These are phyloP conservation scores for Schwanniomyces etchellsii DNA, from an alignment of 1,139 yeast species.

Conservation along the genomic window DNA sequence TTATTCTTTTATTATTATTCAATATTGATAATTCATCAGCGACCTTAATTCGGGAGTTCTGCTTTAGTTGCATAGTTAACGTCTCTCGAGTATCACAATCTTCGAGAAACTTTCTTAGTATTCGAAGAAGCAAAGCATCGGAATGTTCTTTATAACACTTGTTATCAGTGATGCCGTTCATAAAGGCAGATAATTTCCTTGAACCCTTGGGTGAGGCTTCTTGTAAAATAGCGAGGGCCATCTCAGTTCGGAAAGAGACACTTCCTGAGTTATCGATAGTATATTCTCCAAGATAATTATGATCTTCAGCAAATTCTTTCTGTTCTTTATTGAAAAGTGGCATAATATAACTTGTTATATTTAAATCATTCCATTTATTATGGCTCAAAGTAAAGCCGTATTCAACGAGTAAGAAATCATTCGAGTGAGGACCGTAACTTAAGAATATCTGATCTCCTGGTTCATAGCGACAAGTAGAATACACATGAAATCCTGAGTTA, in stretches of 20 bases:
- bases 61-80: too few relatives aligned
- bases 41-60: too few relatives aligned
- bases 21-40: too few relatives aligned
- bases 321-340: constrained; percentile 35
- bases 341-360: constrained; percentile 43
- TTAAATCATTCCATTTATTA: constrained; percentile 70
- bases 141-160: constrained; percentile 20
- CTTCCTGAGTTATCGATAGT: constrained; percentile 48
- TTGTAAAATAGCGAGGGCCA: constrained; percentile 64
- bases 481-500: constrained; percentile 46
- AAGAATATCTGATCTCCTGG: constrained; percentile 59
- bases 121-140: neutral
- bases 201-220: constrained; percentile 34
- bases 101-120: neutral
- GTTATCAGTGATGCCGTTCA: constrained; percentile 44
- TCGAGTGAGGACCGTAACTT: constrained; percentile 85
- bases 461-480: constrained; percentile 28
- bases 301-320: constrained; percentile 38
- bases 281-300: constrained; percentile 68
- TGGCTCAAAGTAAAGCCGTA: constrained; percentile 67
- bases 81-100: neutral
- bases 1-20: constrained; percentile 14
- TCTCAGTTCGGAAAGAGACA: constrained; percentile 68
- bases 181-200: constrained; percentile 20
- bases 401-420: constrained; percentile 74